Evolutionary conservation across 192 early-diverging fungal genomes (phyloP).

Genomic region (Linnemannia exigua): DNA sequence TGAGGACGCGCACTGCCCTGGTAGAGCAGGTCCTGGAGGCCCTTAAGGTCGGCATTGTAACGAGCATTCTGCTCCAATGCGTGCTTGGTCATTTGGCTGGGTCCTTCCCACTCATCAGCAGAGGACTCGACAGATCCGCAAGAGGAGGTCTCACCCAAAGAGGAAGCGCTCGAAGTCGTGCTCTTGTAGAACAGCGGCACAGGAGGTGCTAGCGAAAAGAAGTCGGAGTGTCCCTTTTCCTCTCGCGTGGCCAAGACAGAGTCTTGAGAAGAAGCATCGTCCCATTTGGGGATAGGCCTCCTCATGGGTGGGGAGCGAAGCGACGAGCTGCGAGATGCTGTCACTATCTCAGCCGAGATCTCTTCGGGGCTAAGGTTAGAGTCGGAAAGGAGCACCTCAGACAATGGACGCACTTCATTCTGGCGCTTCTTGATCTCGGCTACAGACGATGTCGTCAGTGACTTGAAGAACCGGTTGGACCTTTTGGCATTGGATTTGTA

Average conservation of each 20-base stretch:
- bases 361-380: conserved; percentile 43
- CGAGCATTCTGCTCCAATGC: conserved; percentile 34
- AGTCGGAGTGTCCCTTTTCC: background rate
- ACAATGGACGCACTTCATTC: conserved; percentile 26
- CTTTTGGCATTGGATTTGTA: conserved; percentile 5
- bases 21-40: conserved; percentile 35
- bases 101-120: conserved; percentile 46
- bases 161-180: conserved; percentile 25
- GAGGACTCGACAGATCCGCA: conserved; percentile 44
- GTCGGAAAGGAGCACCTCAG: conserved; percentile 40
- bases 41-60: conserved; percentile 42
- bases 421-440: conserved; percentile 11
- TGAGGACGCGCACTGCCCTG: conserved; percentile 1
- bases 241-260: background rate
- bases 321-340: conserved; percentile 33
- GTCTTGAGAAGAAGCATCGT: background rate
- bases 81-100: conserved; percentile 27
- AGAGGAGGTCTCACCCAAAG: conserved; percentile 30
- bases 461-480: conserved; percentile 34
- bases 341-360: conserved; percentile 21
- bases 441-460: conserved; percentile 9
- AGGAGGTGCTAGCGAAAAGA: conserved; percentile 32
- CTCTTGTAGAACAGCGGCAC: conserved; percentile 43
- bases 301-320: conserved; percentile 17
- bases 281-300: conserved; percentile 15